Evolutionary conservation across 441 rosid species (phyloP), one percentile per base, ranked within the genome.

Genomic region (Populus hybrid): DNA sequence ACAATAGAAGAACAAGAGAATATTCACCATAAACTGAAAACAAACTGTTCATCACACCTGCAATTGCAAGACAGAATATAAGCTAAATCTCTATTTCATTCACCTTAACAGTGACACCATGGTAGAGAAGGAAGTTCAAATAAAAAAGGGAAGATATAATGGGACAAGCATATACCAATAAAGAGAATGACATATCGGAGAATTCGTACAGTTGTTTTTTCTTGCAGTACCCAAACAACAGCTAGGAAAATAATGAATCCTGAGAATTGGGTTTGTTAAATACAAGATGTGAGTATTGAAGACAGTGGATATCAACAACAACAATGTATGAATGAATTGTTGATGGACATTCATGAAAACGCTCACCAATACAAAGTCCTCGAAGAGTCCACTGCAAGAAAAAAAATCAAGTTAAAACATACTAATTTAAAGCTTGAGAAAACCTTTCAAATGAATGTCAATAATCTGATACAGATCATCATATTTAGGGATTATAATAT

Each of bases 11-110:
- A 50, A 70, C 7, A 11, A 68, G 36, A 35, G 64, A 73, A 74
- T 68, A 79, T 81, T 38, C 86, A 94, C 98, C 97, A 29, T 91
- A 92, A 68, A 94, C 94, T 50, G 98, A 94, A 88, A 94, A 94
- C 87, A 92, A 84, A 85, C 97, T 90, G 83, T 94, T 94, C 97
- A 94, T 94, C 28, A 92, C 96, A 81, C 97, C 98, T 94, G 91
- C 79, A 87, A 80, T 74, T 72, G 63, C 74, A 69, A 78, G 65
- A 82, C 21, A 28, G 23, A 50, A 71, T 28, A 72, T 76, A 72
- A 74, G 76, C 64, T 21, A 81, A 33, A 56, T 12, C 33, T 56
- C 40, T 14, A 8, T 73, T 80, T 70, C 66, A 12, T 66, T 24
- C 12, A 70, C 1, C 24, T 36, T 0, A 71, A 36, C 68, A 68